Evolutionary conservation across 2,329 filamentous ascomycete genomes (phyloP), one percentile per base, ranked within the genome.

Genomic region (Cercospora janseana): DNA sequence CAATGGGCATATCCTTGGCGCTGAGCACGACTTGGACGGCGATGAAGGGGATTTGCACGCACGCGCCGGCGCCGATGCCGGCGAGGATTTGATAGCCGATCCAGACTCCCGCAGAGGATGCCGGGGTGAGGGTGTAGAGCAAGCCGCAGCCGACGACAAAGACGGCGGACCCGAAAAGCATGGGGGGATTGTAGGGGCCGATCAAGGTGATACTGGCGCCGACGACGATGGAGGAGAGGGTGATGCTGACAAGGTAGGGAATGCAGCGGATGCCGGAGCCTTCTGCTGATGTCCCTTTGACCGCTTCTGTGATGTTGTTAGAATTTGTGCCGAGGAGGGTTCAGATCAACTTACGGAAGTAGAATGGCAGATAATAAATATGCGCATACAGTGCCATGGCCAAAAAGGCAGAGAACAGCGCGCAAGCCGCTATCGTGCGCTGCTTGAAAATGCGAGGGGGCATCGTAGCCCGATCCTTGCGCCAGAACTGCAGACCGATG

Each of bases 31-130:
- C 63, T 51, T 75, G 71, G 6, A 63, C 67, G 13, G 66, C 64
- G 28, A 72, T 76, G 63, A 79, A 75, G 29, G 77, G 76, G 6
- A 77, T 68, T 58, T 80, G 75, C 34, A 75, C 65, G 10, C 62
- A 70, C 3, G 71, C 59, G 4, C 77, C 78, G 51, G 69, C 72
- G 4, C 75, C 76, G 1, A 76, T 54, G 2, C 77, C 79, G 2
- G 67, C 60, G 2, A 80, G 50, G 10, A 79, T 69, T 63, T 80
- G 76, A 58, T 77, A 80, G 4, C 76, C 77, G 32, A 80, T 76
- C 76, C 77, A 79, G 31, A 69, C 67, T 9, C 65, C 72, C 1
- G 69, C 67, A 3, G 66, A 56, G 3, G 73, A 71, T 42, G 68
- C 54, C 6, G 70, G 57, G 6, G 70, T 64, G 3, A 77, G 65